phyloP scores from a whole-genome alignment of 768 basidiomycete species.

The Gloeopeniophorella convolvens region DNA sequence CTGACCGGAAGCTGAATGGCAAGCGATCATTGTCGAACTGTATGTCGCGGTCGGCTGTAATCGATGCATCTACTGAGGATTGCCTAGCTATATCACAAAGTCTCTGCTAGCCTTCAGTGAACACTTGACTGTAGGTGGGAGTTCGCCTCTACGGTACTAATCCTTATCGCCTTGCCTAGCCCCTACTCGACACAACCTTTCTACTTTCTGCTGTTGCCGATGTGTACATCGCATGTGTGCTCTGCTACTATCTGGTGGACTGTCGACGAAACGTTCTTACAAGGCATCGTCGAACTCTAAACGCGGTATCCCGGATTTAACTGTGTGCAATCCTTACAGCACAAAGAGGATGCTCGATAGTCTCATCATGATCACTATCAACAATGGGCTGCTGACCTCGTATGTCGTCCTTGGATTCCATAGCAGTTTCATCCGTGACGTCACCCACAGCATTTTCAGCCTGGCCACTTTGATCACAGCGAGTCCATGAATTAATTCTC shows the following conservation, averaged over 20 bases:
- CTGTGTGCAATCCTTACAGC: not conserved
- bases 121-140: not conserved
- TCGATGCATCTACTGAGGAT: not conserved
- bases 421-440: not conserved
- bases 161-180: not conserved
- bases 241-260: not conserved
- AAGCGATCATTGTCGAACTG: not conserved
- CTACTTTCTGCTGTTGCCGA: not conserved
- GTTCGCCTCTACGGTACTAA: not conserved
- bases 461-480: not conserved
- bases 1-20: no score
- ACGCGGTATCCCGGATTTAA: not conserved
- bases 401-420: not conserved
- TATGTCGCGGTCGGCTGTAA: not conserved
- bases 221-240: not conserved
- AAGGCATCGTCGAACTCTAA: not conserved
- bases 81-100: not conserved
- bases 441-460: not conserved
- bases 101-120: not conserved
- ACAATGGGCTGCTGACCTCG: slow-evolving; percentile 2
- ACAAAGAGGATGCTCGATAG: not conserved
- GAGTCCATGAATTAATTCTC: not conserved
- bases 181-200: not conserved
- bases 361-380: not conserved
- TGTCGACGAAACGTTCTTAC: not conserved